Conservation (phyloP, 345 rosid species). For the Nephelium lappaceum region DNA sequence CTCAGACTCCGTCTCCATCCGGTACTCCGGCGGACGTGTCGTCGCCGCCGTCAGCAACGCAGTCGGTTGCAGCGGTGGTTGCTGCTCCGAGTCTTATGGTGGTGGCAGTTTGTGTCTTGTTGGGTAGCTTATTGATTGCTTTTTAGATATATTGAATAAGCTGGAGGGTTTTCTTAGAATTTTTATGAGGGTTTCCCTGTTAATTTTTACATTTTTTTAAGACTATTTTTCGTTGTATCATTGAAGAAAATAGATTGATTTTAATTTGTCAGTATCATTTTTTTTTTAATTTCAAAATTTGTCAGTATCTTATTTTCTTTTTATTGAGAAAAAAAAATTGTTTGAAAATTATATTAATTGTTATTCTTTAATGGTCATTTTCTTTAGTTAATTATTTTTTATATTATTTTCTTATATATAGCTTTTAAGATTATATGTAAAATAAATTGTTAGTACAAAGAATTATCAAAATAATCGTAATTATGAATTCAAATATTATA, state of each 20-base stretch:
- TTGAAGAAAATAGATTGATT: background rate
- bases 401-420: background rate
- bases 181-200: background rate
- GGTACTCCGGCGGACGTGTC: slow-evolving; percentile 8
- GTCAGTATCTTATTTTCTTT: background rate
- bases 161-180: background rate
- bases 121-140: slow-evolving; percentile 4
- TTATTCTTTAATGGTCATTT: background rate
- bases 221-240: background rate
- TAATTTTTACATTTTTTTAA: background rate
- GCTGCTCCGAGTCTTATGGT: background rate
- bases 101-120: slow-evolving; percentile 19
- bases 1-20: slow-evolving; percentile 17
- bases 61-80: slow-evolving; percentile 17
- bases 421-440: no score
- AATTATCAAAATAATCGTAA: no score
- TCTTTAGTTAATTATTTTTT: background rate
- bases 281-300: background rate
- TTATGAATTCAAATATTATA: no score
- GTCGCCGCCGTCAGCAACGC: slow-evolving; percentile 28
- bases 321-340: no score
- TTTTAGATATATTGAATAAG: background rate
- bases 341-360: background rate
- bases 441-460: no score
- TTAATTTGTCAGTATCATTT: background rate